These are phyloP conservation scores for Yamadazyma songkhlaensis DNA, from an alignment of 1,139 yeast species.

Conservation along the genomic window DNA sequence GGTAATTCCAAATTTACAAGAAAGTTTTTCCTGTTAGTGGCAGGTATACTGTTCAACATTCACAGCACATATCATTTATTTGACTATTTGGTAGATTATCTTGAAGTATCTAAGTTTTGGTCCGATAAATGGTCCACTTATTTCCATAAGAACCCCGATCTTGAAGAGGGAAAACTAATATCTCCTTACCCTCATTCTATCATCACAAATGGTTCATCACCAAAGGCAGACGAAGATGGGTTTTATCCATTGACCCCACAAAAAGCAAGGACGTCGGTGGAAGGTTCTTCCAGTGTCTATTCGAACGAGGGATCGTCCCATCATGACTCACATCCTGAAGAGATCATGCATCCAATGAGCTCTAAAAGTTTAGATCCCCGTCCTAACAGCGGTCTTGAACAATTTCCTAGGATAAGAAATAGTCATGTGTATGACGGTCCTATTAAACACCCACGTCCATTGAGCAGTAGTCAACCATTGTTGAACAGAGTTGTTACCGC, in stretches of 20 bases:
- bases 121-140: not conserved
- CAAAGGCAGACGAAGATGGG: no score
- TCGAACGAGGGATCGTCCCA: no score
- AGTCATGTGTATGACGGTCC: not conserved
- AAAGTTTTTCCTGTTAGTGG: not conserved
- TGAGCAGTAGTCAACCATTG: no score
- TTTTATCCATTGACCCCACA: not conserved
- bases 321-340: no score
- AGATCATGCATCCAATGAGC: no score
- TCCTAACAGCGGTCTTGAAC: no score
- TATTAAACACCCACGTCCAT: not conserved
- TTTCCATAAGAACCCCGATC: not conserved
- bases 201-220: not conserved
- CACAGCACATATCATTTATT: not conserved
- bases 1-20: slow-evolving; percentile 2
- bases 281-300: no score
- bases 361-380: slow-evolving; percentile 1
- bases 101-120: not conserved
- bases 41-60: not conserved
- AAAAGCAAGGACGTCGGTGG: not conserved
- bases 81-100: not conserved
- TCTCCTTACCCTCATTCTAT: not conserved
- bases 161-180: not conserved
- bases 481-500: not conserved
- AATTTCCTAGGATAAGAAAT: no score